These are phyloP conservation scores for Leucocoprinus leucothites DNA, from an alignment of 768 basidiomycete species.

Conservation along the genomic window DNA sequence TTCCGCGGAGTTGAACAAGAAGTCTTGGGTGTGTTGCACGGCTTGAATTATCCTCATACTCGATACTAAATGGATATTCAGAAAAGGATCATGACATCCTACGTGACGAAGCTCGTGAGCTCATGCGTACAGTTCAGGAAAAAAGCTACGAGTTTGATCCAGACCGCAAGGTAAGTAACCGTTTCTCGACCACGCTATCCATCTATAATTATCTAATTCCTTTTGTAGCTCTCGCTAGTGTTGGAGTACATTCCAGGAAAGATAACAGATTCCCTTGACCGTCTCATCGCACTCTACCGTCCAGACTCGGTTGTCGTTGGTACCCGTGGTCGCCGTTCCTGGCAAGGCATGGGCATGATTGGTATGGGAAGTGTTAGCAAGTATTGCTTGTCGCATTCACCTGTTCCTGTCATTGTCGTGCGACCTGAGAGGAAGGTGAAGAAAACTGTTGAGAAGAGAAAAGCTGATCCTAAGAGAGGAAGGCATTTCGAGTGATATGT, in stretches of 20 bases:
- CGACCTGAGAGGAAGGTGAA: constrained; percentile 84
- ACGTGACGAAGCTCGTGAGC: constrained; percentile 81
- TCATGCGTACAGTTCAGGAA: constrained; percentile 78
- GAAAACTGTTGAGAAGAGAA: constrained; percentile 81
- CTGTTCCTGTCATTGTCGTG: constrained; percentile 95
- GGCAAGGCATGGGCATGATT: constrained; percentile 32
- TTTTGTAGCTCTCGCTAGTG: constrained; percentile 72
- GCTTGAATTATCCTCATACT: background rate
- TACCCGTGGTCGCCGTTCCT: constrained; percentile 63
- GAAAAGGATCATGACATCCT: constrained; percentile 76
- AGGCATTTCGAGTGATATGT: constrained; percentile 60
- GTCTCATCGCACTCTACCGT: constrained; percentile 87
- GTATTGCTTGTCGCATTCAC: constrained; percentile 87
- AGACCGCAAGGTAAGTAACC: constrained; percentile 61
- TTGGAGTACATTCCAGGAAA: constrained; percentile 94
- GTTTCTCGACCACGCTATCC: background rate
- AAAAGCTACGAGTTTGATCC: constrained; percentile 77
- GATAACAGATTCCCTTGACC: constrained; percentile 85
- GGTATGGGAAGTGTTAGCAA: constrained; percentile 53
- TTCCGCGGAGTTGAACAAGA: constrained; percentile 89
- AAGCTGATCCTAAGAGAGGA: constrained; percentile 86
- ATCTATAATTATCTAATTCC: background rate
- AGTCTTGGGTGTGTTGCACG: constrained; percentile 56
- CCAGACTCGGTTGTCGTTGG: constrained; percentile 94
- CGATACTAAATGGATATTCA: constrained; percentile 19